Base-by-base conservation (phyloP, 2,329 filamentous ascomycete species). In the Aspergillus sojae region DNA sequence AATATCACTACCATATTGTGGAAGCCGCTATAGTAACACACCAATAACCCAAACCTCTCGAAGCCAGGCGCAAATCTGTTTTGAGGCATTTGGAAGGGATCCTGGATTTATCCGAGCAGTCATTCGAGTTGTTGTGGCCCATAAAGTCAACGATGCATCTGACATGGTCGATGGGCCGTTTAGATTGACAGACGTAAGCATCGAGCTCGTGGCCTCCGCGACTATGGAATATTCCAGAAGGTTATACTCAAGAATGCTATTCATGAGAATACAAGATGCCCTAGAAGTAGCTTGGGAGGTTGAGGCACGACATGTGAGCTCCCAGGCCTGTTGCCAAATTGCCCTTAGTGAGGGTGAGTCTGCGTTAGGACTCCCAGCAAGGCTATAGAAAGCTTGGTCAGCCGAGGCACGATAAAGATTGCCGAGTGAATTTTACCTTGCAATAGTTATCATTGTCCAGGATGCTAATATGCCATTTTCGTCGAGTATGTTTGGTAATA, bases 381-480 rank as follows among this genome's bases (percentile, higher is more conserved):
- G 70, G 61, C 79, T 80, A 63, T 64, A 59, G 50, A 34, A 54
- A 36, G 7, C 9, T 64, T 48, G n/a, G 55, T 67, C 58, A 70
- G 61, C 58, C 50, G 23, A 28, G 52, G 43, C 19, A 14, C 28
- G 7, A 58, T 21, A 23, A 53, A 34, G 43, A 55, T 5, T 23
- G 23, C 21, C 12, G 12, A 41, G 19, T 50, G 16, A 3, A 45
- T 77, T 84, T 73, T 80, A 94, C 92, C 91, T 92, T 66, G 92
- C 84, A 73, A 93, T 87, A n/a, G 89, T 90, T 58, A 97, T 77
- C 81, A 96, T 88, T 21, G 93, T 90, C 95, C 95, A 99, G 0
- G 89, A 92, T 9, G 89, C 86, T 46, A 89, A 81, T 10, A 78
- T 77, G 16, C 80, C 79, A 68, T 90, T 88, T 70, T 96, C 94